Conservation (phyloP, 2,329 filamentous ascomycete species). For the Colletotrichum musicola region DNA sequence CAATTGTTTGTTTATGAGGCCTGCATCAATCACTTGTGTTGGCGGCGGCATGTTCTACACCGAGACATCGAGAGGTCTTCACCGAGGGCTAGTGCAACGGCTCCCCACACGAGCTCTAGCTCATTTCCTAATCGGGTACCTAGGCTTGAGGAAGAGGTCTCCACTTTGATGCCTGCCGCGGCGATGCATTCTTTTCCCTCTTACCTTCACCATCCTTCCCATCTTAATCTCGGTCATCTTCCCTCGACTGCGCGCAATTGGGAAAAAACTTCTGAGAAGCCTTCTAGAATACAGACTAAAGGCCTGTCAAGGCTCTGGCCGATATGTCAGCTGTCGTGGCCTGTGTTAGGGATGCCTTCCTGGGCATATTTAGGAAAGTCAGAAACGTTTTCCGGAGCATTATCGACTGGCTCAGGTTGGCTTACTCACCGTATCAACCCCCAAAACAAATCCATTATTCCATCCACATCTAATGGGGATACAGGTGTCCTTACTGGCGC, state of each 20-base stretch:
- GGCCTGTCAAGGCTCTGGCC: too few relatives aligned
- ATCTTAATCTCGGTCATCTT: not conserved
- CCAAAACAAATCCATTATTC: not conserved
- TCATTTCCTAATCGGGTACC: slow-evolving; percentile 25
- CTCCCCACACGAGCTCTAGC: slow-evolving; percentile 29
- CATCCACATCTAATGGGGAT: not conserved
- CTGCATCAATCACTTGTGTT: too few relatives aligned
- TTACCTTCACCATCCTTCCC: not conserved
- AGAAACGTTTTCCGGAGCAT: slow-evolving; percentile 10
- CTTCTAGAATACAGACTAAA: not conserved
- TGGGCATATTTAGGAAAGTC: slow-evolving; percentile 1
- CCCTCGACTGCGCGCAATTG: not conserved
- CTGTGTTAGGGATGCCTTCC: slow-evolving; percentile 4
- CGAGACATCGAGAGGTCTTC: not conserved
- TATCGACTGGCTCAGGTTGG: slow-evolving; percentile 24
- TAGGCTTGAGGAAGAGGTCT: not conserved
- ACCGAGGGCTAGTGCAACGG: not conserved
- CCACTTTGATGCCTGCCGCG: not conserved
- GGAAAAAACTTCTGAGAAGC: not conserved
- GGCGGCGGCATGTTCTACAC: too few relatives aligned
- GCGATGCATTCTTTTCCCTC: not conserved
- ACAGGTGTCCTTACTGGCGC: slow-evolving; percentile 27
- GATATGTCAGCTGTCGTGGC: slow-evolving; percentile 14
- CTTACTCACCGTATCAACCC: slow-evolving; percentile 23
- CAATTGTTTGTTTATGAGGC: too few relatives aligned